These are phyloP conservation scores for Roridomyces roridus DNA, from an alignment of 768 basidiomycete genomes.

Conservation along the genomic window DNA sequence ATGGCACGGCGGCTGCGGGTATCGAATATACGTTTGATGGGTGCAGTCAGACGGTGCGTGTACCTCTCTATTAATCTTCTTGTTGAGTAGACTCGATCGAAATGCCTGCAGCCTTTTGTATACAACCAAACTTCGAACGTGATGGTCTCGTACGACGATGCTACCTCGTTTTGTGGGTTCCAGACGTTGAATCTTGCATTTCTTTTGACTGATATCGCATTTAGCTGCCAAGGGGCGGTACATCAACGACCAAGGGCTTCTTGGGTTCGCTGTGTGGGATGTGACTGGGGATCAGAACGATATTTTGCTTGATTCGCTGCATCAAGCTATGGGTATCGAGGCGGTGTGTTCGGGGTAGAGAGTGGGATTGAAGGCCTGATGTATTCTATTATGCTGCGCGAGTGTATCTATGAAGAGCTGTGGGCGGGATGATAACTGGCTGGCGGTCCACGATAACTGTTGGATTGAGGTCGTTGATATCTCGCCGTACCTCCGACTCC, in stretches of 20 bases:
- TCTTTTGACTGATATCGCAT: neutral
- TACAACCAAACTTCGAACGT: conserved; percentile 60
- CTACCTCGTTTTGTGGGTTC: conserved; percentile 53
- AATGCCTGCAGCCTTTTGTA: conserved; percentile 80
- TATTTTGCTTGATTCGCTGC: conserved; percentile 67
- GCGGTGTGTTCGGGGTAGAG: conserved; percentile 6
- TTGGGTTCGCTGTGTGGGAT: conserved; percentile 78
- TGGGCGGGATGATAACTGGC: too few relatives aligned
- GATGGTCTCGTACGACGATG: conserved; percentile 72
- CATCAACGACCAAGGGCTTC: conserved; percentile 56
- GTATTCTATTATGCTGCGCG: too few relatives aligned
- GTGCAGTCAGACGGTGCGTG: conserved; percentile 76
- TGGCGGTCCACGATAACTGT: too few relatives aligned
- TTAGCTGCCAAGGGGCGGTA: conserved; percentile 61
- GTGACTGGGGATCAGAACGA: conserved; percentile 70
- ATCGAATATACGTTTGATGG: conserved; percentile 62
- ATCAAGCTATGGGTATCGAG: conserved; percentile 35
- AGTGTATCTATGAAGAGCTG: too few relatives aligned
- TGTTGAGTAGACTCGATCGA: conserved; percentile 9
- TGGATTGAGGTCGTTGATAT: too few relatives aligned
- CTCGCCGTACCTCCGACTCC: too few relatives aligned
- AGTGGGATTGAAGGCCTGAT: neutral
- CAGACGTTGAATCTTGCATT: neutral
- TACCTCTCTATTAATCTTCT: neutral
- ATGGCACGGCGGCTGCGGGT: conserved; percentile 47